Percentiles rank a stretch among this genome's conserved stretches.
phyloP scores from a whole-genome alignment of 2,329 filamentous ascomycete genomes.

The Claviceps purpurea region DNA sequence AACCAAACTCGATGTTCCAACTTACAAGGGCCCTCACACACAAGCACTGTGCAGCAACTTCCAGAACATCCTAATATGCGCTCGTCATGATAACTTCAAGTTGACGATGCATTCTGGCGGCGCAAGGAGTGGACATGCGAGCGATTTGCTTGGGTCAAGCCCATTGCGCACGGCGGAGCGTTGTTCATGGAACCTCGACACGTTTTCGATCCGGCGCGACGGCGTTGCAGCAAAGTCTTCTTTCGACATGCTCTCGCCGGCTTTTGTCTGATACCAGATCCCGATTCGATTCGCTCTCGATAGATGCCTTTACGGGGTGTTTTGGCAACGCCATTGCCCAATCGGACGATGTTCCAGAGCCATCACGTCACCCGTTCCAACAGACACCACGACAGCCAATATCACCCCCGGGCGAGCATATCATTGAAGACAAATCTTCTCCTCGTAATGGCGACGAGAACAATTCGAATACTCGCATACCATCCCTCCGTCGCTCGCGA shows the following conservation, averaged over 20 bases:
- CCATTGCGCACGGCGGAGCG: slow-evolving; percentile 12
- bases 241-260: not conserved
- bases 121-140: slow-evolving; percentile 9
- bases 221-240: not conserved
- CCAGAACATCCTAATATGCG: not conserved
- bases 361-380: not conserved
- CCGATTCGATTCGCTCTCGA: not conserved
- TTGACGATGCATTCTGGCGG: not conserved
- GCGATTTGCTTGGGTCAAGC: slow-evolving; percentile 13
- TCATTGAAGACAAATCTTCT: not conserved
- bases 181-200: slow-evolving; percentile 3
- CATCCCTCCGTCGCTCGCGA: not conserved
- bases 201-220: not conserved
- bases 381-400: not conserved
- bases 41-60: too few species aligned
- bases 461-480: not conserved
- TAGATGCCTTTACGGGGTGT: not conserved
- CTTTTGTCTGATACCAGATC: not conserved
- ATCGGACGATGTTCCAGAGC: not conserved
- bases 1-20: too few species aligned
- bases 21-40: too few species aligned
- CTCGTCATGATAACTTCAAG: not conserved
- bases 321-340: not conserved
- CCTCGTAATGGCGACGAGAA: not conserved
- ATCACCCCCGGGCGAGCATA: not conserved